Evolutionary conservation across 306 rosid species (phyloP).

Genomic region (Acacia confusa): DNA sequence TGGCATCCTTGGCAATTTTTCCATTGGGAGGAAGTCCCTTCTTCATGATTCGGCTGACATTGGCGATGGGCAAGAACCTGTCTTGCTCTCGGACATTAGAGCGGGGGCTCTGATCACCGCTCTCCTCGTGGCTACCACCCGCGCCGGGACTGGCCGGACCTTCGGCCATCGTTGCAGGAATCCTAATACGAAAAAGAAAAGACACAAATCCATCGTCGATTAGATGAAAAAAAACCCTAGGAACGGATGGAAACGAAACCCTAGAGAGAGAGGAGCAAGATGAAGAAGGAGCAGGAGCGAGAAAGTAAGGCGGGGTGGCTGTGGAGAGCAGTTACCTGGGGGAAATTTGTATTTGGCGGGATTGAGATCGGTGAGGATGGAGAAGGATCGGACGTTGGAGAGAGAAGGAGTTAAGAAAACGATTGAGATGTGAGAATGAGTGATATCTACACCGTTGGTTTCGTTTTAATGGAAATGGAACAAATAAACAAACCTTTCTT

Average conservation of each 20-base stretch:
- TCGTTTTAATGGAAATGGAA: conserved; percentile 40
- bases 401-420: conserved; percentile 82
- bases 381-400: conserved; percentile 98
- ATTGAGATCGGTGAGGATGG: conserved; percentile 59
- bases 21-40: conserved; percentile 95
- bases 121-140: conserved; percentile 79
- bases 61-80: conserved; percentile 89
- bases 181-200: conserved; percentile 42
- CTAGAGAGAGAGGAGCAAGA: conserved; percentile 17
- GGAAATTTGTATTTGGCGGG: conserved; percentile 74
- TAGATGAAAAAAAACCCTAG: conserved; percentile 37
- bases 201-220: conserved; percentile 33
- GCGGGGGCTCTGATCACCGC: conserved; percentile 94
- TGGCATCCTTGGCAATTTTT: conserved; percentile 92
- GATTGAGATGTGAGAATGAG: conserved; percentile 64
- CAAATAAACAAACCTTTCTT: neutral
- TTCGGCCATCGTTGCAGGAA: conserved; percentile 64
- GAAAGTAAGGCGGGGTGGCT: neutral
- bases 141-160: conserved; percentile 89
- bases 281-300: neutral
- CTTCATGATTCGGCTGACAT: conserved; percentile 96
- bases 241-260: conserved; percentile 22
- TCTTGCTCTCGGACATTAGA: conserved; percentile 89
- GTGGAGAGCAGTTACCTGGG: conserved; percentile 33
- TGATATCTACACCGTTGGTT: conserved; percentile 96